These are phyloP conservation scores for Rhodotorula sp. DNA, from an alignment of 1,284 basidiomycete genomes.

Conservation along the genomic window DNA sequence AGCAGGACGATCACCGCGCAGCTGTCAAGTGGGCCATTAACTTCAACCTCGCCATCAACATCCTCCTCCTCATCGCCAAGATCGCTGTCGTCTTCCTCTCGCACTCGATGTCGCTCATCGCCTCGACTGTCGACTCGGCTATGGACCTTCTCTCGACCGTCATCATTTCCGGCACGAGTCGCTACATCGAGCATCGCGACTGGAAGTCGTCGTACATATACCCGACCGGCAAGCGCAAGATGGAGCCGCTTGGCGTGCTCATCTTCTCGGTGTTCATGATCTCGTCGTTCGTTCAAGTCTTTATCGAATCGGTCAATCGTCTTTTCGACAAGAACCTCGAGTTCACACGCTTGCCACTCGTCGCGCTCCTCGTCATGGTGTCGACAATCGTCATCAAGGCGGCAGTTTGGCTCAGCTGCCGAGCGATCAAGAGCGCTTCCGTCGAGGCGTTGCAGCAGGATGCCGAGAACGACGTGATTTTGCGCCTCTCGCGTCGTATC, in stretches of 20 bases:
- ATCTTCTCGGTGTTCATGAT: slow-evolving; percentile 62
- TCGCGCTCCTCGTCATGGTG: slow-evolving; percentile 53
- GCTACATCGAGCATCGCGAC: slow-evolving; percentile 35
- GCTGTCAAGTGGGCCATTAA: slow-evolving; percentile 39
- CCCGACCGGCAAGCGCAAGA: slow-evolving; percentile 54
- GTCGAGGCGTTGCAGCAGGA: slow-evolving; percentile 50
- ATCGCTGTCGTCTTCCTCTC: slow-evolving; percentile 56
- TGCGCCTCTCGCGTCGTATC: not conserved
- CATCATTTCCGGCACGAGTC: slow-evolving; percentile 44
- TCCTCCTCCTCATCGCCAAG: slow-evolving; percentile 56
- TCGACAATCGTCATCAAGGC: slow-evolving; percentile 57
- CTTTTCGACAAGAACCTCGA: slow-evolving; percentile 47
- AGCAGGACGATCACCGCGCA: slow-evolving; percentile 18
- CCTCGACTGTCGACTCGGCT: slow-evolving; percentile 57
- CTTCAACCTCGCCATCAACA: slow-evolving; percentile 51
- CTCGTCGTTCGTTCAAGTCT: slow-evolving; percentile 53
- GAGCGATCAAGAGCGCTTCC: slow-evolving; percentile 48
- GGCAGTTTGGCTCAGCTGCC: slow-evolving; percentile 53
- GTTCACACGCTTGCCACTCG: slow-evolving; percentile 41
- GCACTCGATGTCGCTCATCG: slow-evolving; percentile 58
- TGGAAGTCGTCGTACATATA: slow-evolving; percentile 48
- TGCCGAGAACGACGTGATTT: slow-evolving; percentile 39
- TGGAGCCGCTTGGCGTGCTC: slow-evolving; percentile 45
- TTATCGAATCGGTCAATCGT: slow-evolving; percentile 48
- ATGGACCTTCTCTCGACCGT: slow-evolving; percentile 58